These are phyloP conservation scores for Striga asiatica DNA, from an alignment of 257 asterid genomes.

Conservation along the genomic window DNA sequence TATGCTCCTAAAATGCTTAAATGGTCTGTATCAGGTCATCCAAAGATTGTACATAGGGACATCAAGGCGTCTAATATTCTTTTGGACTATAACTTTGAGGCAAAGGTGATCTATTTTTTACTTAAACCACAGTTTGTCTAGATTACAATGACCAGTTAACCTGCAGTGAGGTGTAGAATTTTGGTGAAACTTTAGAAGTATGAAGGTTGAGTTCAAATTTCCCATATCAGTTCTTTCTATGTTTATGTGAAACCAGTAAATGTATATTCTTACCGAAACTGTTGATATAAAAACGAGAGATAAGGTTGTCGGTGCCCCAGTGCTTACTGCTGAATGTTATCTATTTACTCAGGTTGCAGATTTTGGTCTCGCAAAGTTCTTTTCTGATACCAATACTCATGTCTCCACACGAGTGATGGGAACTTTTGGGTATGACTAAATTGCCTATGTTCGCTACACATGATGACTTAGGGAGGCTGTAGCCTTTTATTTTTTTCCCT, in stretches of 20 bases:
- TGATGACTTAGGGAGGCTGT: too few species aligned
- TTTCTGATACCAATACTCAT: conserved; percentile 67
- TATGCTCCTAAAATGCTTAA: background rate
- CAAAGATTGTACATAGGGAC: conserved; percentile 86
- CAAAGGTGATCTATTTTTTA: conserved; percentile 43
- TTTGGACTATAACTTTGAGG: conserved; percentile 69
- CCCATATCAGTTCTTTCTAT: background rate
- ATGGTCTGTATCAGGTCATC: conserved; percentile 53
- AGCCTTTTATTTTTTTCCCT: too few species aligned
- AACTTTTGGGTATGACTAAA: conserved; percentile 61
- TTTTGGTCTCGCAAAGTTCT: conserved; percentile 78
- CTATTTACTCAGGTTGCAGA: conserved; percentile 75
- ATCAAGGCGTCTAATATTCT: conserved; percentile 90
- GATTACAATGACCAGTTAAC: background rate
- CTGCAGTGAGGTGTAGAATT: background rate
- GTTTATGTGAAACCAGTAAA: background rate
- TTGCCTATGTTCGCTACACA: too few species aligned
- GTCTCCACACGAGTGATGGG: conserved; percentile 96
- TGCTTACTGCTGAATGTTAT: conserved; percentile 8
- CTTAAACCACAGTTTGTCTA: background rate
- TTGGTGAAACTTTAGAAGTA: background rate
- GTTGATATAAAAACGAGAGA: conserved; percentile 5
- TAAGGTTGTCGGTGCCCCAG: background rate
- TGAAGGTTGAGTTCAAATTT: background rate
- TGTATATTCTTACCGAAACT: background rate